phyloP scores from a whole-genome alignment of 352 stramenopile species.

The Blastocystis sp. region DNA sequence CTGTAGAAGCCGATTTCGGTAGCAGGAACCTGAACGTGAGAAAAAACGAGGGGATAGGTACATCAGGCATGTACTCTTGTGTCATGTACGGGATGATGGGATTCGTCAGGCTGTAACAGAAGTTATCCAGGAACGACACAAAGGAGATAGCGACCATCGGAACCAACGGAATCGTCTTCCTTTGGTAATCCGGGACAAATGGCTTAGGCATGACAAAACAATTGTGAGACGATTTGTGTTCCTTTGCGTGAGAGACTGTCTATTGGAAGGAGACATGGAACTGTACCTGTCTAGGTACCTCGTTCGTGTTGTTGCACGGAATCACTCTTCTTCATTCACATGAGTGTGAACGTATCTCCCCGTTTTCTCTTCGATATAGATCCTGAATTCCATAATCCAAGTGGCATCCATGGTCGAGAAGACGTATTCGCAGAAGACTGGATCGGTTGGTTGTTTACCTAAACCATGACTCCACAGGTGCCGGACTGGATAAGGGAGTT shows the following conservation, averaged over 20 bases:
- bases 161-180: conserved; percentile 58
- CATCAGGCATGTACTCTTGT: conserved; percentile 59
- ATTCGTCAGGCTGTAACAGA: conserved; percentile 52
- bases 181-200: conserved; percentile 60
- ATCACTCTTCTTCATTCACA: neutral
- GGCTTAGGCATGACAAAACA: conserved; percentile 35
- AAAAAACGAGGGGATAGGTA: neutral
- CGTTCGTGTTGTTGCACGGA: neutral
- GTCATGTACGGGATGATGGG: conserved; percentile 68
- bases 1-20: conserved; percentile 60
- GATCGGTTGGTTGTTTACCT: neutral
- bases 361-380: conserved; percentile 6
- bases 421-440: conserved; percentile 3
- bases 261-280: too few species aligned
- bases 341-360: conserved; percentile 17
- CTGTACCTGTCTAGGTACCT: too few species aligned
- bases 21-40: conserved; percentile 19
- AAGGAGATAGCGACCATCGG: conserved; percentile 68
- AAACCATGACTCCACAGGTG: neutral
- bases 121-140: conserved; percentile 66
- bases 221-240: neutral
- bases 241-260: too few species aligned
- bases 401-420: conserved; percentile 34
- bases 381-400: conserved; percentile 29
- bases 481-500: conserved; percentile 46